These are phyloP conservation scores for Lepiota venenata DNA, from an alignment of 768 basidiomycete genomes.

Conservation along the genomic window DNA sequence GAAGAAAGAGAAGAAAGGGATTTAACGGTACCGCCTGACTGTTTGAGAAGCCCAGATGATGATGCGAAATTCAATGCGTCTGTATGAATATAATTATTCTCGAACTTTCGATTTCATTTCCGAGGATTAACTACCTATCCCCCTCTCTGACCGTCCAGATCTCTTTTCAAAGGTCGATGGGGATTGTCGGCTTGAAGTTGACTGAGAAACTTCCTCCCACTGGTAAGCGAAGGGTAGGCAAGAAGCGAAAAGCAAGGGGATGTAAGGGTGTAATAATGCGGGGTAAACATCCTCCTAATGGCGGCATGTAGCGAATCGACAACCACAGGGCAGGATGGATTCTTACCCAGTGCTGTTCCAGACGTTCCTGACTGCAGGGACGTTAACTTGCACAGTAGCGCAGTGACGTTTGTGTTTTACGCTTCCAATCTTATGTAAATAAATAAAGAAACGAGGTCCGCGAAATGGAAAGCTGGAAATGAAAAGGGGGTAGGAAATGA, in stretches of 20 bases:
- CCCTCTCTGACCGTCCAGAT: background rate
- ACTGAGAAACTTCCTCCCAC: no score
- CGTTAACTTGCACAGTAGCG: background rate
- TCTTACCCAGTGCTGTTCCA: background rate
- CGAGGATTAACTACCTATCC: slow-evolving; percentile 6
- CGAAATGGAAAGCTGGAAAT: background rate
- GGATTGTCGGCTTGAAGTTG: no score
- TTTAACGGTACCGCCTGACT: background rate
- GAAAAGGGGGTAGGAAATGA: background rate
- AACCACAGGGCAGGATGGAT: background rate
- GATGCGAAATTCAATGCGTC: no score
- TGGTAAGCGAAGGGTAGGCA: no score
- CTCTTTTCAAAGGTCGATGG: no score
- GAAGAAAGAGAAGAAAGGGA: background rate
- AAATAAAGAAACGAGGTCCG: background rate
- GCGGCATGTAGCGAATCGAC: background rate
- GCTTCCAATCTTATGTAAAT: slow-evolving; percentile 2
- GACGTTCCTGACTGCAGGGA: background rate
- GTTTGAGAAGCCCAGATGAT: slow-evolving; percentile 3
- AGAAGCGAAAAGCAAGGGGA: background rate
- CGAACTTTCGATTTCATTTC: slow-evolving; percentile 5
- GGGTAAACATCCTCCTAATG: slow-evolving; percentile 2
- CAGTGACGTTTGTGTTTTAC: background rate
- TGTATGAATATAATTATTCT: slow-evolving; percentile 5
- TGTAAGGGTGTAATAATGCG: background rate